Base-by-base conservation (phyloP, 495 filamentous ascomycete genomes). In the Physcia stellaris region DNA sequence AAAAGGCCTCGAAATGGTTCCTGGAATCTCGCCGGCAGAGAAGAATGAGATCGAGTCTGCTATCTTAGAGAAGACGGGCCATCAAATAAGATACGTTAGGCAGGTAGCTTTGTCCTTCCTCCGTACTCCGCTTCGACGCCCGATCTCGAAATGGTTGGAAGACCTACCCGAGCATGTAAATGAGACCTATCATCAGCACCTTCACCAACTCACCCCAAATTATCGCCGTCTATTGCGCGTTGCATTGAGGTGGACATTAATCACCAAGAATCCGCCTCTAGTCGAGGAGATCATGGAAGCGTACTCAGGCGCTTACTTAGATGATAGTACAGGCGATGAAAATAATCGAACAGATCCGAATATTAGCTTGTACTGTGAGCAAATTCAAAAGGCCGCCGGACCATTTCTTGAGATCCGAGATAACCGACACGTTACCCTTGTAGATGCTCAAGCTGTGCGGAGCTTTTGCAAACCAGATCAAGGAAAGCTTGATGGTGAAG, bases 171-270 rank as follows among this genome's bases (percentile, higher is more conserved):
- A 40, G 26, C 32, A 40, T 22, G 38, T 40, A 15, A 32, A 40
- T 22, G 38, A 40, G 38, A 40, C 38, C 12, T 40, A 40, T 22
- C 38, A 36, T 35, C 38, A 32, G 38, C 38, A 40, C 23, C 26
- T 40, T 17, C 38, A 15, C 26, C 38, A 40, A 28, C 38, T 40
- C 19, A 28, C 38, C n/a, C 38, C 38, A 18, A 19, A 18, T 23
- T 40, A 40, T 35, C 26, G 26, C 19, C 23, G 23, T 19, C 38
- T 40, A 19, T 23, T 40, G 10, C 38, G 24, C 18, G 12, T 23
- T 12, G 26, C 26, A 12, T 40, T 40, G 19, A 22, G 26, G 26
- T 36, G 24, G 38, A 40, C 38, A 32, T 22, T 40, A 10, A 23
- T 32, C 10, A 13, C 38, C 10, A n/a, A 36, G 33, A 16, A 18